Evolutionary conservation across 768 basidiomycete species (phyloP), one percentile per base, ranked within the genome.

Genomic region (Mycena venus): DNA sequence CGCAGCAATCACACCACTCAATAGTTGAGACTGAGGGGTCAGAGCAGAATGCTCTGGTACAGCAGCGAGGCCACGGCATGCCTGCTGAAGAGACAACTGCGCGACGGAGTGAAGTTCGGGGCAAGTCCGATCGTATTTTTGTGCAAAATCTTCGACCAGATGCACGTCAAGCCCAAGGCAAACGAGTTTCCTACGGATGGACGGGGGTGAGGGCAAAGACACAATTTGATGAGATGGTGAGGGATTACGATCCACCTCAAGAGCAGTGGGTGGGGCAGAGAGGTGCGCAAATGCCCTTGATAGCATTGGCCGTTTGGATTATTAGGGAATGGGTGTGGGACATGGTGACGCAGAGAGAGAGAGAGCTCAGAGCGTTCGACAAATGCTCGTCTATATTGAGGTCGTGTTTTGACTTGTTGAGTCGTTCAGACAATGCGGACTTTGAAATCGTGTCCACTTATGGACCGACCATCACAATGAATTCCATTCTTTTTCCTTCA

Each of bases 371-470:
- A 27, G 49, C 49, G 21, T n/a, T 4, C 11, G 4, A 27, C 25
- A 12, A 51, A 15, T 12, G 49, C 49, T n/a, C 49, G 49, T 9
- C 49, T 51, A 51, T n/a, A 21, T 8, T n/a, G 23, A 23, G n/a
- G 12, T 47, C n/a, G 7, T 47, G 47, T 47, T 47, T 47, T 23
- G 47, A 47, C 47, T n/a, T 47, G 47, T 47, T n/a, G n/a, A n/a
- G n/a, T 47, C 47, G n/a, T 61, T 42, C 7, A 32, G 38, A 79
- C 76, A 79, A 79, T 79, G 78, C 76, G 78, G 78, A 77, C 72
- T 72, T 79, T 66, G 67, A 76, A 76, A 34, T 10, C 31, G 11
- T 51, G 47, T 17, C 19, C 23, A 51, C 49, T 11, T 51, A 51
- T 47, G 17, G 17, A 47, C 14, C 1, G 23, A 51, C 47, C 27